phyloP scores from a whole-genome alignment of 768 basidiomycete species.

The Mycena crocata region DNA sequence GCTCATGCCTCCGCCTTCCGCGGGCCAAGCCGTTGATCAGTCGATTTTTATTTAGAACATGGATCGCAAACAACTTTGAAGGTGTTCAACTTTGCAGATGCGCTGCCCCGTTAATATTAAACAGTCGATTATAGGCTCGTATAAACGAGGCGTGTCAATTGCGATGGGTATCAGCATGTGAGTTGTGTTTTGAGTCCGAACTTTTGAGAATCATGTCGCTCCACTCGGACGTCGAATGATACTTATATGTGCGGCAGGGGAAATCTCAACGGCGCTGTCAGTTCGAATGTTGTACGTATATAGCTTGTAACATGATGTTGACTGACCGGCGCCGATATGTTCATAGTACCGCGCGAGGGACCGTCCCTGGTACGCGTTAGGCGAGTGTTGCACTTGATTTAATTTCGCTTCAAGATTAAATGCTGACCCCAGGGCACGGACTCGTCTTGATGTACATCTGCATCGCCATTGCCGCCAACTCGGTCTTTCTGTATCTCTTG shows the following conservation, averaged over 20 bases:
- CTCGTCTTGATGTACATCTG: slow-evolving; percentile 80
- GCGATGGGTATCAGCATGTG: slow-evolving; percentile 74
- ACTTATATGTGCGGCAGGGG: slow-evolving; percentile 62
- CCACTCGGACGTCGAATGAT: background rate
- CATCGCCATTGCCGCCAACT: slow-evolving; percentile 66
- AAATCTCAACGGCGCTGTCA: slow-evolving; percentile 81
- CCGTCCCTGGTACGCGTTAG: slow-evolving; percentile 75
- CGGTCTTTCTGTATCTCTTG: slow-evolving; percentile 55
- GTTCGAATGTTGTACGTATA: slow-evolving; percentile 76
- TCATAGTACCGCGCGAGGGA: slow-evolving; percentile 71
- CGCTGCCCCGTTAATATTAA: no score
- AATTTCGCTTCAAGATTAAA: background rate
- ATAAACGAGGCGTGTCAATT: slow-evolving; percentile 77
- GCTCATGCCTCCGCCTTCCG: background rate
- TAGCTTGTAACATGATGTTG: slow-evolving; percentile 1
- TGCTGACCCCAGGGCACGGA: slow-evolving; percentile 54
- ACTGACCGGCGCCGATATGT: slow-evolving; percentile 8
- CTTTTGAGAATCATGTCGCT: no score
- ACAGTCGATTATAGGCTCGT: no score
- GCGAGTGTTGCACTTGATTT: slow-evolving; percentile 44
- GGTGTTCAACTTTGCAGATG: no score
- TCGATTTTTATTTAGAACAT: slow-evolving; percentile 64
- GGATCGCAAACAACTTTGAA: slow-evolving; percentile 80
- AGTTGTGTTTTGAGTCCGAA: background rate
- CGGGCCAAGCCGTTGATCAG: no score